Conservation (phyloP, 2,329 filamentous ascomycete species). For the Cladophialophora bantiana region DNA sequence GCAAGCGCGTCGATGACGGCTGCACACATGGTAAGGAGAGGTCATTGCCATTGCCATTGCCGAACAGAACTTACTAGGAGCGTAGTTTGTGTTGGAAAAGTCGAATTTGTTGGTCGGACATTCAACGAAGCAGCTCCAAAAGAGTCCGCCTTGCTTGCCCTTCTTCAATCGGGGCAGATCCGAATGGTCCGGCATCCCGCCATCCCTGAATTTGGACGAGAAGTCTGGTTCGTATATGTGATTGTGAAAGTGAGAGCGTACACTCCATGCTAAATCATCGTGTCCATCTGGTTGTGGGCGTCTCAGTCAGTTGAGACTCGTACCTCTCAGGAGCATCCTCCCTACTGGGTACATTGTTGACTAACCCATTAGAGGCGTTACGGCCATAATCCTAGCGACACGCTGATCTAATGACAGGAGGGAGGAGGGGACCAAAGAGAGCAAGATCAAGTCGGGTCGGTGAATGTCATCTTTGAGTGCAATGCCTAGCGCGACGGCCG, state of each 20-base stretch:
- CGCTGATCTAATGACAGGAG: conserved; percentile 44
- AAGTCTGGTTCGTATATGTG: conserved; percentile 79
- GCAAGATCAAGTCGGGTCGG: conserved; percentile 2
- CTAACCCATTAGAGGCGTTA: conserved; percentile 60
- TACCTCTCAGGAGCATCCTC: neutral
- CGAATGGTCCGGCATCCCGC: conserved; percentile 72
- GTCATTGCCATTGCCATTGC: neutral
- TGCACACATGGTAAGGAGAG: conserved; percentile 41
- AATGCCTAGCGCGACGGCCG: neutral
- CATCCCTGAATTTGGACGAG: conserved; percentile 72
- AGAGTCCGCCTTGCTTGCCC: conserved; percentile 74
- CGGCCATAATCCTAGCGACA: conserved; percentile 53
- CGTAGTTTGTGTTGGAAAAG: conserved; percentile 40
- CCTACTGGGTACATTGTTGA: neutral
- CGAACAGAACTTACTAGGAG: conserved; percentile 19
- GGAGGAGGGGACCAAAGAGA: conserved; percentile 17
- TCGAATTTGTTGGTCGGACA: conserved; percentile 71
- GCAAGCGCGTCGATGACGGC: conserved; percentile 72
- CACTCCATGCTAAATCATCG: conserved; percentile 79
- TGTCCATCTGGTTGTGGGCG: conserved; percentile 66
- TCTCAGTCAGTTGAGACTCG: neutral
- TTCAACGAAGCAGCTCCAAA: conserved; percentile 85
- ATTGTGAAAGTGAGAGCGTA: conserved; percentile 73
- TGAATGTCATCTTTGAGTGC: conserved; percentile 6
- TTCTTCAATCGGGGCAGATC: conserved; percentile 76